A percentile compares a stretch with the other conserved stretches of the same genome.
phyloP scores from a whole-genome alignment of 257 asterid genomes.

The Petunia secreta region DNA sequence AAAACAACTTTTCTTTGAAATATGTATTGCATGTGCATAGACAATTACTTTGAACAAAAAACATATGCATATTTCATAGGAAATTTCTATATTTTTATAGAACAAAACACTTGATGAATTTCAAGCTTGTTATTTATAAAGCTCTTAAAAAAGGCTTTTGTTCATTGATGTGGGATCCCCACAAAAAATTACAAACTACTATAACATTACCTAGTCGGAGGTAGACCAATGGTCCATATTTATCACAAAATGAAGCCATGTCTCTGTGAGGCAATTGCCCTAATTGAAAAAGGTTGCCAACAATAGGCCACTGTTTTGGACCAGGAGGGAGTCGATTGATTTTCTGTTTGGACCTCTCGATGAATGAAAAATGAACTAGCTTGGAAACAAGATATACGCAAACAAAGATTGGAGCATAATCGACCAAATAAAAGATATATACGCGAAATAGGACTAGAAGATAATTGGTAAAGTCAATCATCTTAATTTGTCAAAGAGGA shows the following conservation, averaged over 20 bases:
- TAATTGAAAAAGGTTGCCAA: conserved; percentile 89
- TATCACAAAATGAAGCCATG: conserved; percentile 64
- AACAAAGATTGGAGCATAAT: background rate
- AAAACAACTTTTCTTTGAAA: background rate
- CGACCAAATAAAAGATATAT: conserved; percentile 28
- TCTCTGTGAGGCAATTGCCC: conserved; percentile 81
- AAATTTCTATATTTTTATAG: too few relatives aligned
- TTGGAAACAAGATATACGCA: conserved; percentile 23
- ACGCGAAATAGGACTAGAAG: conserved; percentile 22
- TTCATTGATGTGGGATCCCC: background rate
- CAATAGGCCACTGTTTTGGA: conserved; percentile 78
- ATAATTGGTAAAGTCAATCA: conserved; percentile 22
- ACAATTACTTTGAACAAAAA: too few relatives aligned
- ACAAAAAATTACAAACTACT: background rate
- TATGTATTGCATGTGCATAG: background rate
- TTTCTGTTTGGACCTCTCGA: conserved; percentile 21
- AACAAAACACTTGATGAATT: background rate
- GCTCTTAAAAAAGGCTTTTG: background rate
- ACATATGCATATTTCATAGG: too few relatives aligned
- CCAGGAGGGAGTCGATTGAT: conserved; percentile 69
- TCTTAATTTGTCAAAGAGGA: background rate
- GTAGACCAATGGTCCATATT: conserved; percentile 89
- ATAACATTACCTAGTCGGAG: conserved; percentile 54
- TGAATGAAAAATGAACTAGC: background rate
- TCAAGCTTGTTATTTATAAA: background rate